These are phyloP conservation scores for Teratosphaeria gauchensis DNA, from an alignment of 2,329 filamentous ascomycete species.

Conservation along the genomic window DNA sequence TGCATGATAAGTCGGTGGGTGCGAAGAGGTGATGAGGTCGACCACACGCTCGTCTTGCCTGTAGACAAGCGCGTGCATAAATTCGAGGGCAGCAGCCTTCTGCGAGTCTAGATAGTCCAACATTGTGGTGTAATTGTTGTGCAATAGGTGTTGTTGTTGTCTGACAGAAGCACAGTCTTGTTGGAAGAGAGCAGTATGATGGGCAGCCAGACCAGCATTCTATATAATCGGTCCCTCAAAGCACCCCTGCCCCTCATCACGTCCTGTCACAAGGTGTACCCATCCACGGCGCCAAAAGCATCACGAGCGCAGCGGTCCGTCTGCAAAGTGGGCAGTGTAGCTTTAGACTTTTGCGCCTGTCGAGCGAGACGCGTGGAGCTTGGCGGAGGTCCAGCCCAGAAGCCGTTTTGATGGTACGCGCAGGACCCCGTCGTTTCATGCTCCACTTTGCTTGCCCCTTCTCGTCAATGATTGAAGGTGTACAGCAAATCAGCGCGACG, in stretches of 20 bases:
- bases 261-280: background rate
- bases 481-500: background rate
- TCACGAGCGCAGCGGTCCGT: background rate
- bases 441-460: background rate
- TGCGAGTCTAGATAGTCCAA: slow-evolving; percentile 1
- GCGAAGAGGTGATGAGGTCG: slow-evolving; percentile 4
- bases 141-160: background rate
- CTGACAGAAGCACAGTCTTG: background rate
- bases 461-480: background rate
- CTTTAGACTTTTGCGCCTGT: background rate
- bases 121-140: background rate
- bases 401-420: background rate
- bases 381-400: background rate
- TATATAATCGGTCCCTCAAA: background rate
- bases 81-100: slow-evolving; percentile 5
- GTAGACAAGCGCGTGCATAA: slow-evolving; percentile 9
- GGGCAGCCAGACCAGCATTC: background rate
- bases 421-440: background rate
- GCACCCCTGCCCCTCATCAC: background rate
- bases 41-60: slow-evolving; percentile 7
- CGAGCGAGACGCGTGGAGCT: background rate
- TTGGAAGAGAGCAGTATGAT: background rate
- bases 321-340: background rate
- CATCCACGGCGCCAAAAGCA: background rate
- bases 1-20: slow-evolving; percentile 2